Evolutionary conservation across 202 grass and related monocot genomes (phyloP).

Genomic region (Digitaria exilis): DNA sequence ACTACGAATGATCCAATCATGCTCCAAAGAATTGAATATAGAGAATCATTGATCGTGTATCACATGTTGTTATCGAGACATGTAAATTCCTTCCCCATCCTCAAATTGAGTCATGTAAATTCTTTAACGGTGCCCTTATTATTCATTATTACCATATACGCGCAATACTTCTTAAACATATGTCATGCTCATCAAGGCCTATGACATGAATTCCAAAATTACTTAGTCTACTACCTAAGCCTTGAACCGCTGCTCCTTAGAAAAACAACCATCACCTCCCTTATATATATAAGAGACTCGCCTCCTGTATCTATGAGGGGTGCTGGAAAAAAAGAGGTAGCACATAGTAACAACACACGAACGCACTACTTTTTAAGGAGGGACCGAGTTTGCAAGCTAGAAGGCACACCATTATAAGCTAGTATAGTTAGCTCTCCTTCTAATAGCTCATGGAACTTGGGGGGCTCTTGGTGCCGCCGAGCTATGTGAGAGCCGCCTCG

Average conservation of each 20-base stretch:
- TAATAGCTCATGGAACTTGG: slow-evolving; percentile 57
- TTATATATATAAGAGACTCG: neutral
- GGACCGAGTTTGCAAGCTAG: neutral
- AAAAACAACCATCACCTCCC: neutral
- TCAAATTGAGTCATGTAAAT: slow-evolving; percentile 16
- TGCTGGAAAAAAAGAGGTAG: neutral
- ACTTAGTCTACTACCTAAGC: neutral
- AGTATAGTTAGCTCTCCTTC: neutral
- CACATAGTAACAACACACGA: neutral
- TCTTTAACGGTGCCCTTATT: neutral
- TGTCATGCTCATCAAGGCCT: neutral
- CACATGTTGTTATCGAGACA: too few relatives aligned
- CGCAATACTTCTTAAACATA: neutral
- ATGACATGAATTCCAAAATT: slow-evolving; percentile 5
- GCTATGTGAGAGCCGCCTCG: slow-evolving; percentile 21
- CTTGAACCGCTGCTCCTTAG: neutral
- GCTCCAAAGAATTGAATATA: too few relatives aligned
- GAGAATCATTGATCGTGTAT: too few relatives aligned
- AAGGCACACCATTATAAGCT: neutral
- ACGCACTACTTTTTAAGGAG: neutral
- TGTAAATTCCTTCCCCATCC: too few relatives aligned
- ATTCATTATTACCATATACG: slow-evolving; percentile 22
- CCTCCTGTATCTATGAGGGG: neutral
- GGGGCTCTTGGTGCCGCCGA: slow-evolving; percentile 13
- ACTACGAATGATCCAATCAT: too few relatives aligned